phyloP scores from a whole-genome alignment of 2,329 filamentous ascomycete genomes.

The Hymenoscyphus infarciens region DNA sequence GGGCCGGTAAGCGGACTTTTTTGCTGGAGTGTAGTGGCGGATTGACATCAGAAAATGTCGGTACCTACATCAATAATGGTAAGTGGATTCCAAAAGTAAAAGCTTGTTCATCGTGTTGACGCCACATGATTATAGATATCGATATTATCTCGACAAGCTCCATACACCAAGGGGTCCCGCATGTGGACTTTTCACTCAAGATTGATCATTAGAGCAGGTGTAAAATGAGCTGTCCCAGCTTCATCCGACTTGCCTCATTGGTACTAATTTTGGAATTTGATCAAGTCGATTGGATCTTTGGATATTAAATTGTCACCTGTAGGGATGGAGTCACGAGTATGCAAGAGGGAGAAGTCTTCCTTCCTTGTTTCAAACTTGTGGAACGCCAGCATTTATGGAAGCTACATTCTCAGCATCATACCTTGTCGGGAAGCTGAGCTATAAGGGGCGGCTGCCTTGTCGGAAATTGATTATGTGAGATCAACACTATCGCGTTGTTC shows the following conservation, averaged over 20 bases:
- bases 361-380: background rate
- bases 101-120: conserved; percentile 13
- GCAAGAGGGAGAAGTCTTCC: conserved; percentile 1
- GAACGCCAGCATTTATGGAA: background rate
- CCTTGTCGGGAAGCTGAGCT: background rate
- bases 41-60: conserved; percentile 79
- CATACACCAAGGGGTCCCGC: conserved; percentile 91
- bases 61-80: conserved; percentile 73
- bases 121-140: conserved; percentile 56
- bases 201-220: conserved; percentile 49
- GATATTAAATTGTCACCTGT: background rate
- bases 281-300: background rate
- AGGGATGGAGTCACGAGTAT: background rate
- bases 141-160: conserved; percentile 96
- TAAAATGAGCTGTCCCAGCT: background rate
- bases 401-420: background rate
- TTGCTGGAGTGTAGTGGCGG: conserved; percentile 92
- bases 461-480: conserved; percentile 1
- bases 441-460: background rate
- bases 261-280: background rate
- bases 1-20: conserved; percentile 70
- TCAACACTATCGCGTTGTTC: conserved; percentile 3
- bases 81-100: conserved; percentile 29
- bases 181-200: conserved; percentile 96
- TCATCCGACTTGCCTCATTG: background rate